These are phyloP conservation scores for Jatropha podagrica DNA, from an alignment of 441 rosid genomes.

Conservation along the genomic window DNA sequence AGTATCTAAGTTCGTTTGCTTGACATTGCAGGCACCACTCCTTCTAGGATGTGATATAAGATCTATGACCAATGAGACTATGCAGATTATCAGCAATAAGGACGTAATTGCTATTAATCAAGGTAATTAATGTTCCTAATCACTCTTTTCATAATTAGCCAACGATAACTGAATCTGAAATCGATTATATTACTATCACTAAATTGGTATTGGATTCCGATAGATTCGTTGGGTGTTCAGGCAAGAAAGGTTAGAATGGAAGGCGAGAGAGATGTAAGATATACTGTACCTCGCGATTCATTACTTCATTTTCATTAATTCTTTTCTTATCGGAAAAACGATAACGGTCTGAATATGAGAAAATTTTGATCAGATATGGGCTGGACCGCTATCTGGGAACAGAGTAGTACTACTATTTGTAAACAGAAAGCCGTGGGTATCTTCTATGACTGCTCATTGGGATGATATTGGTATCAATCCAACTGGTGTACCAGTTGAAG, in stretches of 20 bases:
- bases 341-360: neutral
- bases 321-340: neutral
- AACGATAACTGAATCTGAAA: neutral
- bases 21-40: constrained; percentile 40
- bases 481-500: constrained; percentile 27
- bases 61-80: constrained; percentile 31
- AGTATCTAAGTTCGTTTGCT: neutral
- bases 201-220: neutral
- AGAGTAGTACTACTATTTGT: constrained; percentile 35
- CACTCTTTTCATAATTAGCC: neutral
- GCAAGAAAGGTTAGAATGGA: constrained; percentile 44
- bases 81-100: constrained; percentile 35
- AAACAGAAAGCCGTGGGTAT: constrained; percentile 29
- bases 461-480: constrained; percentile 37
- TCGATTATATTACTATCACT: neutral
- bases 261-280: constrained; percentile 41
- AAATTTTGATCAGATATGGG: constrained; percentile 38
- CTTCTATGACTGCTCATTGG: constrained; percentile 39
- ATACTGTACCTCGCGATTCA: neutral
- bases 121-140: constrained; percentile 24
- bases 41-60: constrained; percentile 46
- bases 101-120: constrained; percentile 49
- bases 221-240: constrained; percentile 43
- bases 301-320: neutral
- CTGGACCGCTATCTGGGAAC: constrained; percentile 40